These are phyloP conservation scores for Penicillium psychrosexuale DNA, from an alignment of 2,329 filamentous ascomycete species.

Conservation along the genomic window DNA sequence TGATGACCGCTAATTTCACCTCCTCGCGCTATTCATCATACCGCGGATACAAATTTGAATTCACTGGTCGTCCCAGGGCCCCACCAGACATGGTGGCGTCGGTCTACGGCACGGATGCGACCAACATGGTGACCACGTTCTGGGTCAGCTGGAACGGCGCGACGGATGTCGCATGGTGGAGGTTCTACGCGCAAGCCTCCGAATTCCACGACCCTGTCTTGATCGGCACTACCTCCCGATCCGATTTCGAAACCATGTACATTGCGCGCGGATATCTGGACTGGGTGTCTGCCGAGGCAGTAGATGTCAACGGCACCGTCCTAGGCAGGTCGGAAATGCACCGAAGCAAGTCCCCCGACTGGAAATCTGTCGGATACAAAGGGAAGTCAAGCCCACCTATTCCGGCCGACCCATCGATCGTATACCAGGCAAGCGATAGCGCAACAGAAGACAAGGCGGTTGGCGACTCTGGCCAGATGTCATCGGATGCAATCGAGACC, in stretches of 20 bases:
- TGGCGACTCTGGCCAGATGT: neutral
- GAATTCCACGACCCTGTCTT: conserved; percentile 20
- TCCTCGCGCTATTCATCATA: conserved; percentile 37
- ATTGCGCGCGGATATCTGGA: conserved; percentile 22
- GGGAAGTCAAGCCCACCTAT: conserved; percentile 12
- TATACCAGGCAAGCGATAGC: conserved; percentile 4
- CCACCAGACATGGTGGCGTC: conserved; percentile 32
- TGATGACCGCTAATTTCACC: conserved; percentile 34
- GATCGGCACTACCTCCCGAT: conserved; percentile 16
- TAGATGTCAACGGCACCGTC: conserved; percentile 17
- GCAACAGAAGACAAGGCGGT: neutral
- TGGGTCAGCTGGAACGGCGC: conserved; percentile 41
- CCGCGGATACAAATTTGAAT: conserved; percentile 40
- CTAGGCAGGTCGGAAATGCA: conserved; percentile 18
- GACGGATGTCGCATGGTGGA: conserved; percentile 37
- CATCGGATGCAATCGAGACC: conserved; percentile 11
- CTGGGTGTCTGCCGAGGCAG: conserved; percentile 21
- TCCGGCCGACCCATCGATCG: conserved; percentile 15
- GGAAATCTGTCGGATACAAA: conserved; percentile 16
- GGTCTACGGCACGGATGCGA: conserved; percentile 26
- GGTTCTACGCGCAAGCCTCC: conserved; percentile 31
- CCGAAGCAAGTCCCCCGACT: conserved; percentile 18
- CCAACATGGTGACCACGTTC: conserved; percentile 28
- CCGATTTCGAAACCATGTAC: conserved; percentile 23
- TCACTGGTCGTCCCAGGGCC: conserved; percentile 30